Evolutionary conservation across 306 rosid species (phyloP).

Genomic region (Phaseolus lunatus): DNA sequence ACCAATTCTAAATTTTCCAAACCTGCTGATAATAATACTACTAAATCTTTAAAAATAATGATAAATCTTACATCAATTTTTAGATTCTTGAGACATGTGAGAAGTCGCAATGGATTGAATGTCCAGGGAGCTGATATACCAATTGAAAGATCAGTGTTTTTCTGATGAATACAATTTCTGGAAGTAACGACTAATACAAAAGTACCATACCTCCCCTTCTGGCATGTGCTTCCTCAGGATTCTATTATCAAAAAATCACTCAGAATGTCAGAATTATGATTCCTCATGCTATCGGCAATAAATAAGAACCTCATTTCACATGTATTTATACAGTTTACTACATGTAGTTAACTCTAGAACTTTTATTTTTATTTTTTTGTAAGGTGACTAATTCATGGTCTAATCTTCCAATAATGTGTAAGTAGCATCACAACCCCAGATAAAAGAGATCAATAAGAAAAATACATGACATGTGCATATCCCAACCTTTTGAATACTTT

Average conservation of each 20-base stretch:
- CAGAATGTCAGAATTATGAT: constrained; percentile 41
- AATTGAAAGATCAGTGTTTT: constrained; percentile 54
- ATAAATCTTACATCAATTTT: constrained; percentile 65
- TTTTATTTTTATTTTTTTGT: neutral
- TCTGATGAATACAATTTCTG: constrained; percentile 43
- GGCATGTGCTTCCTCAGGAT: constrained; percentile 95
- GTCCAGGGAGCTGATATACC: constrained; percentile 95
- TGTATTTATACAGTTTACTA: constrained; percentile 17
- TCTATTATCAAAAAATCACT: constrained; percentile 58
- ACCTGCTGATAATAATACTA: neutral
- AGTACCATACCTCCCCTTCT: constrained; percentile 93
- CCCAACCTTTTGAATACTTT: constrained; percentile 31
- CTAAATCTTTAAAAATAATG: constrained; percentile 37
- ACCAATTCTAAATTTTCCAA: constrained; percentile 36
- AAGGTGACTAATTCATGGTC: neutral
- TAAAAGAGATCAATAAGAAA: constrained; percentile 19
- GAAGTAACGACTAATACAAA: constrained; percentile 42
- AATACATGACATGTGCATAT: constrained; percentile 6
- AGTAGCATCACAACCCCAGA: constrained; percentile 5
- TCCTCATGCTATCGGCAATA: constrained; percentile 31
- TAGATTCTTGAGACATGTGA: constrained; percentile 72
- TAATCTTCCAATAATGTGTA: constrained; percentile 19
- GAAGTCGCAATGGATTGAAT: constrained; percentile 76
- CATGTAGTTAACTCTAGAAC: neutral
- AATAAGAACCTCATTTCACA: constrained; percentile 5